Conservation (phyloP, 148 eudicot genomes). For the Rhododendron griersonianum region DNA sequence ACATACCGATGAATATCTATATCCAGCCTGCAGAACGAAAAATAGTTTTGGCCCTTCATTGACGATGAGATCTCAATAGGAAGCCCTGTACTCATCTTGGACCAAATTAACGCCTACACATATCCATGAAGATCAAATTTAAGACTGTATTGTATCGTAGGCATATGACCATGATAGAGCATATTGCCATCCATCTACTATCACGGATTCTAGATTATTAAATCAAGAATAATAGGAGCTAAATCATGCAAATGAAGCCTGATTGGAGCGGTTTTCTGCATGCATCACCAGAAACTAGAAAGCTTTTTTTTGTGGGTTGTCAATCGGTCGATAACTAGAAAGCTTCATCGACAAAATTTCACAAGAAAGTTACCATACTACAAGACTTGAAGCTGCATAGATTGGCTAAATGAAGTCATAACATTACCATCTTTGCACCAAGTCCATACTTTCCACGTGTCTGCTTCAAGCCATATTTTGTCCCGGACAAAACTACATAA, state of each 20-base stretch:
- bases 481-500: slow-evolving; percentile 86
- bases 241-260: neutral
- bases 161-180: slow-evolving; percentile 1
- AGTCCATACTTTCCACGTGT: slow-evolving; percentile 98
- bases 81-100: slow-evolving; percentile 99
- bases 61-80: slow-evolving; percentile 96
- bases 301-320: neutral
- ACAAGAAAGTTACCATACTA: neutral
- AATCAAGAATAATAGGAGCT: neutral
- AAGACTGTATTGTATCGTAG: neutral
- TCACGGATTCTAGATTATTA: neutral
- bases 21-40: slow-evolving; percentile 89
- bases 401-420: slow-evolving; percentile 2
- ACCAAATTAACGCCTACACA: slow-evolving; percentile 93
- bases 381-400: slow-evolving; percentile 8
- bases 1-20: slow-evolving; percentile 89
- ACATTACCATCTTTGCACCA: slow-evolving; percentile 97
- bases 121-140: slow-evolving; percentile 9
- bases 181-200: neutral
- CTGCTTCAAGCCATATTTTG: slow-evolving; percentile 96
- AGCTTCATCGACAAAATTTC: slow-evolving; percentile 1
- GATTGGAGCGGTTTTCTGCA: slow-evolving; percentile 3
- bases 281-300: slow-evolving; percentile 5
- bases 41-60: slow-evolving; percentile 69
- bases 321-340: neutral